A percentile compares a stretch with the other conserved stretches of the same genome.
Evolutionary conservation across 306 rosid species (phyloP).

Genomic region (Acacia confusa): DNA sequence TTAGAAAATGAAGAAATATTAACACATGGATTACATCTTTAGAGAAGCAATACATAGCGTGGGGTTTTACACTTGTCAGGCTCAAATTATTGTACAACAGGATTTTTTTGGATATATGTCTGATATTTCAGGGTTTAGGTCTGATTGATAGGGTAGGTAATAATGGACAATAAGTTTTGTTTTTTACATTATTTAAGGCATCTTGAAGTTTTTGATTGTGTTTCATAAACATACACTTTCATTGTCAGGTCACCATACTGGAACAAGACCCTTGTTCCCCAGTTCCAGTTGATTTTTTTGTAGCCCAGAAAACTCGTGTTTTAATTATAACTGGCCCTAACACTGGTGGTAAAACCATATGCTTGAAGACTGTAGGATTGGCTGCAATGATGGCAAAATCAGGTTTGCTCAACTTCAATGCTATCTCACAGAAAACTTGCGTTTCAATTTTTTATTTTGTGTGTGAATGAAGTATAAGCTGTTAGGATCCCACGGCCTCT

Average conservation of each 20-base stretch:
- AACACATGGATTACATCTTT: slow-evolving; percentile 4
- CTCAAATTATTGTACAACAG: not conserved
- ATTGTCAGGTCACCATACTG: slow-evolving; percentile 58
- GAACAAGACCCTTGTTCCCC: slow-evolving; percentile 62
- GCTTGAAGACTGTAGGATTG: slow-evolving; percentile 89
- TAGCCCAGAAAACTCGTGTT: slow-evolving; percentile 65
- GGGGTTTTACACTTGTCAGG: slow-evolving; percentile 12
- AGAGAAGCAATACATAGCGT: slow-evolving; percentile 34
- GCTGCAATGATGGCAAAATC: slow-evolving; percentile 99
- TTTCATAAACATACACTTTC: slow-evolving; percentile 30
- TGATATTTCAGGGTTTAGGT: not conserved
- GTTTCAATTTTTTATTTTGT: not conserved
- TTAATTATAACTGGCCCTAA: slow-evolving; percentile 94
- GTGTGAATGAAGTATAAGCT: slow-evolving; percentile 23
- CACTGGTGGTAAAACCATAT: slow-evolving; percentile 94
- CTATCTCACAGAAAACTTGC: not conserved
- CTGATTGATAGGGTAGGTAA: slow-evolving; percentile 6
- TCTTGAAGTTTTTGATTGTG: slow-evolving; percentile 6
- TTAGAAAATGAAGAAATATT: not conserved
- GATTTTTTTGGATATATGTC: slow-evolving; percentile 5
- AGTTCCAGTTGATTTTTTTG: slow-evolving; percentile 82
- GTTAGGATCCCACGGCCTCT: too few species aligned
- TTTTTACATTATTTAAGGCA: slow-evolving; percentile 25
- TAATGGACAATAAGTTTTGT: slow-evolving; percentile 3
- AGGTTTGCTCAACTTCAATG: slow-evolving; percentile 48